Evolutionary conservation across 129 eudicot genomes (phyloP), one percentile per base, ranked within the genome.

Genomic region (Ambrosia trifida): DNA sequence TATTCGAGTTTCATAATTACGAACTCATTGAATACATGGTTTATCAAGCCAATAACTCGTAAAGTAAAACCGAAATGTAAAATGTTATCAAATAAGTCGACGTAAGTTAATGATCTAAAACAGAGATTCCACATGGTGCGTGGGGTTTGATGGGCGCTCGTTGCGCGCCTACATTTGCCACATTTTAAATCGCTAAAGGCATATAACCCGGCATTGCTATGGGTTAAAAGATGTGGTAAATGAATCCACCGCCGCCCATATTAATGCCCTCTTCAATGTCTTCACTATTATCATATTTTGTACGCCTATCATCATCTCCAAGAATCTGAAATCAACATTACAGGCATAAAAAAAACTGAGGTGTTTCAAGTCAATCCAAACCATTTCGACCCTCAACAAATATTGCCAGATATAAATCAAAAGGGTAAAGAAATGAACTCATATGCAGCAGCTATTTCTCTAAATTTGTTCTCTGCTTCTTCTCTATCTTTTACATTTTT

Each of bases 381-480:
- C 59, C 41, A 31, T 49, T 31, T 14, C 0, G 4, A 68, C 60
- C 60, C 59, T n/a, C 0, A 1, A 28, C 10, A 59, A 10, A 56
- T 12, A 30, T 57, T 30, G 13, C 19, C 43, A 12, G 19, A 0
- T 31, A 30, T 31, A 20, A 53, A 73, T 13, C 20, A 24, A 36
- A 41, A 60, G 44, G 72, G 68, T 44, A 50, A 43, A 68, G 54
- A 64, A 66, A 72, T 18, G 56, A 94, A 97, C 98, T 94, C 98
- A 71, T 94, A 94, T 38, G 98, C 96, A 68, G 95, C 97, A 72
- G 98, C 98, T 83, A 94, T 87, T 75, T 94, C 98, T 69, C 89
- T 83, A 43, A 94, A 94, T 71, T 94, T 84, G 66, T 83, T 86
- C 76, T 94, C 98, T 18, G 96, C 98, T 81, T 89, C 98, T 68